Evolutionary conservation across 306 rosid species (phyloP).

Genomic region (Lithocarpus polystachyus): DNA sequence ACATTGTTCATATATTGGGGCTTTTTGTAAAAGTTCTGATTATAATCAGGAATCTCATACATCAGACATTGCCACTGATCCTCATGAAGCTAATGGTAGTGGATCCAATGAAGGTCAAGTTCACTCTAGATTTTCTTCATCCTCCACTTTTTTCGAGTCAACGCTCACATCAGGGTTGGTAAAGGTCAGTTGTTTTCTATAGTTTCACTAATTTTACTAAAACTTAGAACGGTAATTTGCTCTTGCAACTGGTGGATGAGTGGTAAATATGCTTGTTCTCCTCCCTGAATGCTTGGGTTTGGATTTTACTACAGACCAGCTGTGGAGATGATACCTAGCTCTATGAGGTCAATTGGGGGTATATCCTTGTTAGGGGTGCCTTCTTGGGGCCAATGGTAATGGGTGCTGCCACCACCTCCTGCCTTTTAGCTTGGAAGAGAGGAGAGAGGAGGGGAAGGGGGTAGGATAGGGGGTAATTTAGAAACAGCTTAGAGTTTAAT

Average conservation of each 20-base stretch:
- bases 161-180: slow-evolving; percentile 57
- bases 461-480: neutral
- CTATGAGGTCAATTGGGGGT: too few species aligned
- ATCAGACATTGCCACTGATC: slow-evolving; percentile 43
- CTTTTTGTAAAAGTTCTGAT: slow-evolving; percentile 65
- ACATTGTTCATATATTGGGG: slow-evolving; percentile 77
- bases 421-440: neutral
- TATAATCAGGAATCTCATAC: slow-evolving; percentile 29
- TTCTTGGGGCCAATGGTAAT: too few species aligned
- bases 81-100: slow-evolving; percentile 62
- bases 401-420: neutral
- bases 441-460: neutral
- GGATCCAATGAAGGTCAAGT: slow-evolving; percentile 37
- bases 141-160: slow-evolving; percentile 44
- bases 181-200: slow-evolving; percentile 50
- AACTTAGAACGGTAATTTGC: neutral
- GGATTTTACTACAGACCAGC: neutral
- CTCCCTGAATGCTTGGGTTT: neutral
- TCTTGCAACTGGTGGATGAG: neutral
- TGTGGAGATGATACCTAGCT: neutral
- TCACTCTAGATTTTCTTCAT: slow-evolving; percentile 37
- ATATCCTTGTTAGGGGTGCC: too few species aligned
- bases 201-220: neutral
- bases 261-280: neutral
- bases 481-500: neutral